Conservation (phyloP, 2,329 filamentous ascomycete genomes). For the Alternaria longipes region DNA sequence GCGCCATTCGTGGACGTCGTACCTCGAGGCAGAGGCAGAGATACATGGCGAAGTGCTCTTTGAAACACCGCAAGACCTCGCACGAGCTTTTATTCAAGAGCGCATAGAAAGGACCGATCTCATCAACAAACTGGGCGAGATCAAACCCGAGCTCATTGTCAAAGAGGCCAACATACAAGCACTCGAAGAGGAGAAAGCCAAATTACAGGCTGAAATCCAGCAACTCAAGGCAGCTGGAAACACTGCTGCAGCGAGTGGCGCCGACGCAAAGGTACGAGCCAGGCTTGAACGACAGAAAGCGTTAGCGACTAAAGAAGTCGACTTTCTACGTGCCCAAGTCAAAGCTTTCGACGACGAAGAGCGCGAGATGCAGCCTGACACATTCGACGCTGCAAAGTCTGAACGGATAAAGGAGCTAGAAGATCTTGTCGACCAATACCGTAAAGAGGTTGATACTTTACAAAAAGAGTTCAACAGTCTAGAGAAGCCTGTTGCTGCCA, state of each 20-base stretch:
- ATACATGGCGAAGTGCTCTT: constrained; percentile 74
- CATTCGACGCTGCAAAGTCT: constrained; percentile 77
- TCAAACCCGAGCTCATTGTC: constrained; percentile 80
- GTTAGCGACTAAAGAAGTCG: constrained; percentile 89
- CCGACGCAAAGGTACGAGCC: constrained; percentile 73
- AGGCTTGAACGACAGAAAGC: constrained; percentile 86
- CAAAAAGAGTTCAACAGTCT: constrained; percentile 76
- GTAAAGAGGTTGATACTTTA: constrained; percentile 77
- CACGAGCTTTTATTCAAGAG: constrained; percentile 83
- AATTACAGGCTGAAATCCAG: constrained; percentile 74
- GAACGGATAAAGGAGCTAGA: constrained; percentile 84
- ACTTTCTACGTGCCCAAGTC: constrained; percentile 91
- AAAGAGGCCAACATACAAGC: constrained; percentile 78
- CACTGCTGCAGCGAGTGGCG: constrained; percentile 50
- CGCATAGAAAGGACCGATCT: constrained; percentile 80
- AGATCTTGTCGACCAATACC: constrained; percentile 85
- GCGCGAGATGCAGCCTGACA: constrained; percentile 81
- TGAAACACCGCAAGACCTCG: constrained; percentile 86
- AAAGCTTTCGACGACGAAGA: constrained; percentile 89
- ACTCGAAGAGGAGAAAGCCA: constrained; percentile 74
- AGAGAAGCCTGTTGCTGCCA: constrained; percentile 62
- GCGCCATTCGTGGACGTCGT: constrained; percentile 83
- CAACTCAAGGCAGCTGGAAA: constrained; percentile 65
- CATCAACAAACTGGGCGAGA: constrained; percentile 79
- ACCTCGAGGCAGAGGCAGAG: constrained; percentile 74